Conservation (phyloP, 352 stramenopile species). For the Elongisporangium anandrum region DNA sequence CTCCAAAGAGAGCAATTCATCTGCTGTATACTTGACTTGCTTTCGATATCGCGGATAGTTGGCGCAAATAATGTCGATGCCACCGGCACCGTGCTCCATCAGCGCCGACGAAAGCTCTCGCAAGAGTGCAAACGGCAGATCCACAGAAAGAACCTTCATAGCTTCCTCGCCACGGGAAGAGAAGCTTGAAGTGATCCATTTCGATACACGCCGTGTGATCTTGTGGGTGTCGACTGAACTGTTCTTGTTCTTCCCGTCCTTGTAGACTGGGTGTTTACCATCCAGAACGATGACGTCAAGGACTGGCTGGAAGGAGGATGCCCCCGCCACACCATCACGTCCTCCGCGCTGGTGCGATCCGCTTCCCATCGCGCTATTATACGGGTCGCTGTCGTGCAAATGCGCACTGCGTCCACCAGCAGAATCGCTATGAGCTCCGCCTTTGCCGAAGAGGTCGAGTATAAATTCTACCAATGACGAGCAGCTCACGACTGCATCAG, state of each 20-base stretch:
- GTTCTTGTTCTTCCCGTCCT: slow-evolving; percentile 64
- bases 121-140: slow-evolving; percentile 73
- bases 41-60: slow-evolving; percentile 76
- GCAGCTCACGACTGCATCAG: slow-evolving; percentile 61
- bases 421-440: slow-evolving; percentile 5
- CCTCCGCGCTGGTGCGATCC: slow-evolving; percentile 19
- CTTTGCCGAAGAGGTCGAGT: slow-evolving; percentile 33
- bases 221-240: slow-evolving; percentile 69
- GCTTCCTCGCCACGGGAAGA: slow-evolving; percentile 65
- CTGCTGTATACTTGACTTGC: slow-evolving; percentile 74
- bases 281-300: slow-evolving; percentile 80
- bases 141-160: slow-evolving; percentile 81
- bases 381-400: slow-evolving; percentile 1
- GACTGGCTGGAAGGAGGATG: slow-evolving; percentile 39
- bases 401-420: slow-evolving; percentile 2
- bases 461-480: slow-evolving; percentile 65
- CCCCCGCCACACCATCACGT: slow-evolving; percentile 9
- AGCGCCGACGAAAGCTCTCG: slow-evolving; percentile 76
- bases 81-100: slow-evolving; percentile 63
- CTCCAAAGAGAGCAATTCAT: slow-evolving; percentile 63
- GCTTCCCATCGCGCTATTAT: slow-evolving; percentile 10
- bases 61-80: slow-evolving; percentile 49
- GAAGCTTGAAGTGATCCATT: slow-evolving; percentile 84
- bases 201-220: slow-evolving; percentile 77
- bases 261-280: slow-evolving; percentile 47